A percentile compares a stretch with the other conserved stretches of the same genome.
phyloP scores from a whole-genome alignment of 768 basidiomycete species.

The Boletellus emodensis region DNA sequence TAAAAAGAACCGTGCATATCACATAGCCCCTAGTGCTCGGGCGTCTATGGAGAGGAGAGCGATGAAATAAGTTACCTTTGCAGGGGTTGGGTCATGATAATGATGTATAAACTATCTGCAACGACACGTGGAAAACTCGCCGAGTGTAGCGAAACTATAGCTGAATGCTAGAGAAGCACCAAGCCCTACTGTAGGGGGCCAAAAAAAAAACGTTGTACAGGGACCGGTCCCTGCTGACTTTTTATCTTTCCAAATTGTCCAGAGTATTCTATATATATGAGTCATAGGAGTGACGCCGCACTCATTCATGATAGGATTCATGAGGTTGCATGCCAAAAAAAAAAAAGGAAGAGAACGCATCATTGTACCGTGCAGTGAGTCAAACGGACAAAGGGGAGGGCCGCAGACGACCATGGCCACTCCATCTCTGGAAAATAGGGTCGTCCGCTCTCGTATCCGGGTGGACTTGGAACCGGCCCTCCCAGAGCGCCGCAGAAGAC shows the following conservation, averaged over 20 bases:
- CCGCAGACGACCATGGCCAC: slow-evolving; percentile 13
- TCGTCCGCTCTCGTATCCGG: slow-evolving; percentile 78
- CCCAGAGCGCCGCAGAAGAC: slow-evolving; percentile 79
- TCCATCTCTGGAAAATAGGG: slow-evolving; percentile 36
- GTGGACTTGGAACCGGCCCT: slow-evolving; percentile 83
- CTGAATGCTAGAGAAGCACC: not conserved
- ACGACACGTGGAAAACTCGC: not conserved
- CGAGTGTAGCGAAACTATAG: not conserved
- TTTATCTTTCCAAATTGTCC: slow-evolving; percentile 5
- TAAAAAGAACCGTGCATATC: not conserved
- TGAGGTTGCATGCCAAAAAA: not conserved
- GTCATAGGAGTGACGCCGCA: slow-evolving; percentile 4
- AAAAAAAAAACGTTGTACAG: slow-evolving; percentile 3
- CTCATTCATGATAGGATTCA: slow-evolving; percentile 3
- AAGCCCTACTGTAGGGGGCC: not conserved
- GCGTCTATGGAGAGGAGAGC: not conserved
- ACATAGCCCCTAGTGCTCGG: slow-evolving; percentile 2
- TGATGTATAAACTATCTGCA: slow-evolving; percentile 21
- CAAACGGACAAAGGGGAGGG: slow-evolving; percentile 17
- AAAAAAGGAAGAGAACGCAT: not conserved
- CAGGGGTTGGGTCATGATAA: slow-evolving; percentile 10
- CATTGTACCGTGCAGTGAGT: slow-evolving; percentile 3
- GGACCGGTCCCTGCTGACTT: slow-evolving; percentile 7
- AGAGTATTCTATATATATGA: slow-evolving; percentile 7
- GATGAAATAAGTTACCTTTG: slow-evolving; percentile 17